These are phyloP conservation scores for Warburgia ugandensis DNA, from an alignment of 164 flowering plant species.

Conservation along the genomic window DNA sequence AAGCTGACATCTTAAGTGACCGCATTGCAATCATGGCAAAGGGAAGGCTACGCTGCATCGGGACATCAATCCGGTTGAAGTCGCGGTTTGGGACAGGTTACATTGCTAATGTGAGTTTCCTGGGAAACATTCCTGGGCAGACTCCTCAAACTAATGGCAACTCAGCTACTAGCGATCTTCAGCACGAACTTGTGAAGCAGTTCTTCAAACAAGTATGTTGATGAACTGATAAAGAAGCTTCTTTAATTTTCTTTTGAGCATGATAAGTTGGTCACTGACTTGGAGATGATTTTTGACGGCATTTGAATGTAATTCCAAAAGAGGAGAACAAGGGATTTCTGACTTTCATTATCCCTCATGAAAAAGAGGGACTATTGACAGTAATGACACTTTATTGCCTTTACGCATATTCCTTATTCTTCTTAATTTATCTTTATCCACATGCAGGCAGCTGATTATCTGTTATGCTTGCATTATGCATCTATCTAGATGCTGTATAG, in stretches of 20 bases:
- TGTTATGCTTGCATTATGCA: too few species aligned
- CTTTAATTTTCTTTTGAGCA: neutral
- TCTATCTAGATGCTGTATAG: too few species aligned
- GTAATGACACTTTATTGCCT: conserved; percentile 27
- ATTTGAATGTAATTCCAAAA: conserved; percentile 56
- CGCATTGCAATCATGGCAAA: conserved; percentile 97
- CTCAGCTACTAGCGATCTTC: conserved; percentile 11
- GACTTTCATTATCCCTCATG: conserved; percentile 82
- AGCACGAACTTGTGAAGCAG: conserved; percentile 59
- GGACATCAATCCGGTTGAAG: conserved; percentile 89
- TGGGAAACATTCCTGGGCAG: conserved; percentile 24
- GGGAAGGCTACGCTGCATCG: conserved; percentile 95
- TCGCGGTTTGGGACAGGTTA: conserved; percentile 92
- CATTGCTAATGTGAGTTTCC: conserved; percentile 63
- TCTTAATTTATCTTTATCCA: neutral
- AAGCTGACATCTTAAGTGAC: conserved; percentile 92
- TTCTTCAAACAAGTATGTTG: conserved; percentile 66
- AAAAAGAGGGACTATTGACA: conserved; percentile 54
- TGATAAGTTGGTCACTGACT: conserved; percentile 12
- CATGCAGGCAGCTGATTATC: too few species aligned
- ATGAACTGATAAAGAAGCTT: neutral
- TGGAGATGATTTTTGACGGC: conserved; percentile 38
- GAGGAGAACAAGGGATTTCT: conserved; percentile 77
- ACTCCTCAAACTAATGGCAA: conserved; percentile 22
- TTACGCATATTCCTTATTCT: neutral